Evolutionary conservation across 768 basidiomycete species (phyloP).

Genomic region (Boletus rubescentipes): DNA sequence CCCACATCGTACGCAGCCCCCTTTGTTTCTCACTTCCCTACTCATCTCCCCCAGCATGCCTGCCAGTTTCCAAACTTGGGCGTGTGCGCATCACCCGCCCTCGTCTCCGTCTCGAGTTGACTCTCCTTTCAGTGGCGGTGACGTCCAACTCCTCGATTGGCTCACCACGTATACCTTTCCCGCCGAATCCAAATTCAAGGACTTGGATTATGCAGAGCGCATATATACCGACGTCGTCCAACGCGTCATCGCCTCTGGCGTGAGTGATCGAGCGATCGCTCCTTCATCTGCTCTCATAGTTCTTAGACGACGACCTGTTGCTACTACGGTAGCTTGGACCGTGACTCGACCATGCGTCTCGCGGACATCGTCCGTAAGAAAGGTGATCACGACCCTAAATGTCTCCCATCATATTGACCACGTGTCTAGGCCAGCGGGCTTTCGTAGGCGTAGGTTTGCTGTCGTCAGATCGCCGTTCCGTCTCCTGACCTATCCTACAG

Average conservation of each 20-base stretch:
- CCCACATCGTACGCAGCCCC: conserved; percentile 69
- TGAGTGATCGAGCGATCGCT: conserved; percentile 38
- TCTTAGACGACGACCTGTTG: conserved; percentile 87
- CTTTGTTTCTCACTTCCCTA: background rate
- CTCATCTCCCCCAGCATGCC: conserved; percentile 27
- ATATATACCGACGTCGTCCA: conserved; percentile 73
- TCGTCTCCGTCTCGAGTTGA: background rate
- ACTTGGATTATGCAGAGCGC: conserved; percentile 64
- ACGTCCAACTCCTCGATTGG: conserved; percentile 91
- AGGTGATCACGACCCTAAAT: conserved; percentile 40
- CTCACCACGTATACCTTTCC: conserved; percentile 84
- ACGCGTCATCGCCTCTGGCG: conserved; percentile 70
- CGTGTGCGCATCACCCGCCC: conserved; percentile 21
- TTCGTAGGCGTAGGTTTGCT: conserved; percentile 71
- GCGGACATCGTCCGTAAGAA: conserved; percentile 68
- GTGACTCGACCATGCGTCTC: conserved; percentile 76
- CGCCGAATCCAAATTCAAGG: conserved; percentile 72
- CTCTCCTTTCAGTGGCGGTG: conserved; percentile 59
- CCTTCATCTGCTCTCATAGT: conserved; percentile 4
- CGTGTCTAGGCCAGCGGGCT: conserved; percentile 67
- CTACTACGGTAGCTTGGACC: conserved; percentile 84
- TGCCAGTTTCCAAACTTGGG: conserved; percentile 46
- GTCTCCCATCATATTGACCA: conserved; percentile 5
- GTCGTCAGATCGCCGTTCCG: background rate
- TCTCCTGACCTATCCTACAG: conserved; percentile 17